These are phyloP conservation scores for Debaryomyces singareniensis DNA, from an alignment of 1,139 yeast species.

Conservation along the genomic window DNA sequence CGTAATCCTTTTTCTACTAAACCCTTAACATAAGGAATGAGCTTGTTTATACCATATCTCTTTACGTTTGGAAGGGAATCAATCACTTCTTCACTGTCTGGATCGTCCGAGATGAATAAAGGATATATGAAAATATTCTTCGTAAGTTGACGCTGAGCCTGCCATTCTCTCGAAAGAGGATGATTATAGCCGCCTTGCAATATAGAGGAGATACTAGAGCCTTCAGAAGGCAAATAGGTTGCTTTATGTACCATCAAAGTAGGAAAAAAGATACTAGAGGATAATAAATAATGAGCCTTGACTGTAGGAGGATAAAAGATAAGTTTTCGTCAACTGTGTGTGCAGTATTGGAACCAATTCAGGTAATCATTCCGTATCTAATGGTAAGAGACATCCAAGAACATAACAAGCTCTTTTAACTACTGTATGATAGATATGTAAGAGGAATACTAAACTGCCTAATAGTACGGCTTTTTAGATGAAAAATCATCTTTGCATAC, in stretches of 20 bases:
- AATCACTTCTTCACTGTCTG: conserved; percentile 72
- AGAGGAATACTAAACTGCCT: too few species aligned
- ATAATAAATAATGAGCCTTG: not conserved
- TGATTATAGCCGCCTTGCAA: conserved; percentile 94
- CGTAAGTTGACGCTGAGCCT: conserved; percentile 70
- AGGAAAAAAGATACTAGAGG: not conserved
- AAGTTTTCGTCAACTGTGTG: too few species aligned
- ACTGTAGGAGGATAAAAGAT: not conserved
- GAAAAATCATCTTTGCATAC: conserved; percentile 15
- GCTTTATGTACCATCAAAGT: conserved; percentile 50
- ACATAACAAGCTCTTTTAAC: too few species aligned
- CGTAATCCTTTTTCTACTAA: conserved; percentile 77
- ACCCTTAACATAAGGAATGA: conserved; percentile 63
- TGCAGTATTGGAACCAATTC: too few species aligned
- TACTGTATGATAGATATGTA: too few species aligned
- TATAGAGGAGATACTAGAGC: conserved; percentile 66
- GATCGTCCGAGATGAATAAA: conserved; percentile 72
- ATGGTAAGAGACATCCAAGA: too few species aligned
- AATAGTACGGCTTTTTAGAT: conserved; percentile 7
- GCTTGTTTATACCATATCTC: conserved; percentile 76
- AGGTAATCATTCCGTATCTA: too few species aligned
- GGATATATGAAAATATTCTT: conserved; percentile 94
- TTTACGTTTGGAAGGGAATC: conserved; percentile 82
- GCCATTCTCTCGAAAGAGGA: conserved; percentile 89
- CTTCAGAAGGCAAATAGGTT: conserved; percentile 53